A percentile compares a stretch with the other conserved stretches of the same genome.
Conservation (phyloP, 1,139 yeast genomes). For the Saccharomyces hybrid region DNA sequence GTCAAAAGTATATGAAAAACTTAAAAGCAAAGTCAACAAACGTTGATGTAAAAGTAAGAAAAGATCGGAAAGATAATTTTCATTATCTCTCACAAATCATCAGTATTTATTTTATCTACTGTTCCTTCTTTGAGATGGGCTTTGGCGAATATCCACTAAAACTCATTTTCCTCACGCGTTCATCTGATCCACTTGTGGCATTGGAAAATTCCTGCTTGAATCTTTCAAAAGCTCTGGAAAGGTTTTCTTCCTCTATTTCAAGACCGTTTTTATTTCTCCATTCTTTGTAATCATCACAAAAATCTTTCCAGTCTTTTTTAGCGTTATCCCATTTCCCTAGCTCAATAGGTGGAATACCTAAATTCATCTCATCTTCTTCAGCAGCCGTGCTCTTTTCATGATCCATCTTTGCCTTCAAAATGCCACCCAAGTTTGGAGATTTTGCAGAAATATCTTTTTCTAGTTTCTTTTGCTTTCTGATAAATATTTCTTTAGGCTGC, state of each 20-base stretch:
- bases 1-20: not conserved
- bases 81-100: not conserved
- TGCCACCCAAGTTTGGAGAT: constrained; percentile 28
- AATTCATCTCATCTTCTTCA: constrained; percentile 26
- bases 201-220: constrained; percentile 41
- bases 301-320: constrained; percentile 37
- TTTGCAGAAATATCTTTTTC: constrained; percentile 19
- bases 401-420: constrained; percentile 38
- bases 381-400: constrained; percentile 36
- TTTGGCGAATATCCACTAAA: constrained; percentile 27
- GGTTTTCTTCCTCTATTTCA: constrained; percentile 42
- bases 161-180: constrained; percentile 23
- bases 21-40: not conserved
- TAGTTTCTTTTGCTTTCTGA: constrained; percentile 32
- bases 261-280: constrained; percentile 37
- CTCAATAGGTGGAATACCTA: constrained; percentile 43
- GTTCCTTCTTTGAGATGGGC: constrained; percentile 12
- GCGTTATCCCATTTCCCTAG: constrained; percentile 36
- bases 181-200: constrained; percentile 7
- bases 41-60: not conserved
- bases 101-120: not conserved
- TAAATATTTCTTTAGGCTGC: constrained; percentile 28
- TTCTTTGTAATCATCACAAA: constrained; percentile 36
- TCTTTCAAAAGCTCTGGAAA: constrained; percentile 47
- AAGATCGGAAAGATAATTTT: not conserved